Percentiles rank a stretch among this genome's conserved stretches.
Conservation (phyloP, 495 filamentous ascomycete species). For the Bacidia gigantensis region DNA sequence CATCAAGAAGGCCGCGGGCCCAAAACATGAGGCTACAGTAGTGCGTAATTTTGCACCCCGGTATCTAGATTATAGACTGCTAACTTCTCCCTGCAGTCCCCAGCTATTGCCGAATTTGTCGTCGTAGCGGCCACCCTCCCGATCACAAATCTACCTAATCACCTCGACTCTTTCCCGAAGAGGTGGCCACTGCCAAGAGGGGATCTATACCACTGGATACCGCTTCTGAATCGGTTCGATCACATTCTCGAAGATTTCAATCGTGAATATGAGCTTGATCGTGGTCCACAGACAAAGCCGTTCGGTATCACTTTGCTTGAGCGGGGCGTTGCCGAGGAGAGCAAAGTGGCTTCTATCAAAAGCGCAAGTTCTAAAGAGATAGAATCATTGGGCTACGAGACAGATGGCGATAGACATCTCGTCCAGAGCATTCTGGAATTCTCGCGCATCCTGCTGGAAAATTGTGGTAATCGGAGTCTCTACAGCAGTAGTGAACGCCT, state of each 20-base stretch:
- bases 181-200: slow-evolving; percentile 95
- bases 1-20: slow-evolving; percentile 88
- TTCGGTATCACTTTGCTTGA: slow-evolving; percentile 53
- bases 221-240: slow-evolving; percentile 88
- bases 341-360: slow-evolving; percentile 23
- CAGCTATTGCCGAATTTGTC: slow-evolving; percentile 70
- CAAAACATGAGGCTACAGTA: slow-evolving; percentile 86
- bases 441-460: slow-evolving; percentile 73
- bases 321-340: slow-evolving; percentile 34
- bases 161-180: slow-evolving; percentile 66
- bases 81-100: slow-evolving; percentile 45
- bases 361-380: slow-evolving; percentile 32
- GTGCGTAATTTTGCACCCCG: slow-evolving; percentile 33
- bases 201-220: slow-evolving; percentile 97
- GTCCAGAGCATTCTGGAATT: slow-evolving; percentile 70
- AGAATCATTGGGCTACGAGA: slow-evolving; percentile 43
- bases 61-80: neutral
- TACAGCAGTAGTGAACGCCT: slow-evolving; percentile 85
- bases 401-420: slow-evolving; percentile 67
- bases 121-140: slow-evolving; percentile 50
- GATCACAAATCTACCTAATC: slow-evolving; percentile 58
- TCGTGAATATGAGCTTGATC: slow-evolving; percentile 64
- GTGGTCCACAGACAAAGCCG: slow-evolving; percentile 64
- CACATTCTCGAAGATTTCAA: slow-evolving; percentile 68
- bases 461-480: slow-evolving; percentile 92